phyloP scores from a whole-genome alignment of 179 eudicot species.

The Nepenthes alata region DNA sequence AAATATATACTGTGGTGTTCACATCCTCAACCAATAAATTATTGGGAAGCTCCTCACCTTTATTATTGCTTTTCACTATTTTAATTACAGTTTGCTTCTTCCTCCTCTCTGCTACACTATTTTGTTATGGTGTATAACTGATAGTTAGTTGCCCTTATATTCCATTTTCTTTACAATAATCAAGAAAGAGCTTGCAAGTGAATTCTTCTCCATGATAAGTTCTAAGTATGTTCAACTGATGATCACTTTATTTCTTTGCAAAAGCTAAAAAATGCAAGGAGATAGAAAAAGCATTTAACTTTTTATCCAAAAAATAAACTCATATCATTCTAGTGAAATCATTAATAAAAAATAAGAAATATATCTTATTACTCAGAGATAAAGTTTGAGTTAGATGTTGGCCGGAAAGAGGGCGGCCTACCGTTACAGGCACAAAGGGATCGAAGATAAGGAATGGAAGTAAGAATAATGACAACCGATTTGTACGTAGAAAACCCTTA shows the following conservation, averaged over 20 bases:
- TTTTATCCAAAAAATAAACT: conserved; percentile 10
- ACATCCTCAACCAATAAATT: conserved; percentile 10
- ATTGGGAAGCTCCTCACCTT: neutral
- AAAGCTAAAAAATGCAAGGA: conserved; percentile 5
- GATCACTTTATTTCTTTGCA: conserved; percentile 13
- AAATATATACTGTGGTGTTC: neutral
- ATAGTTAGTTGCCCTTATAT: conserved; percentile 4
- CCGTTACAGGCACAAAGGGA: too few species aligned
- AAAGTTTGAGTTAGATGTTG: neutral
- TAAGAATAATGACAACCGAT: too few species aligned
- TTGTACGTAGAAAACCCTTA: too few species aligned
- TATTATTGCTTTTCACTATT: conserved; percentile 3
- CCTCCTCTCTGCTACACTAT: conserved; percentile 7
- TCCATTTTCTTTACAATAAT: conserved; percentile 8
- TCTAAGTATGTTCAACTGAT: neutral
- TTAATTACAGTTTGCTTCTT: conserved; percentile 8
- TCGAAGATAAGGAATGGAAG: too few species aligned
- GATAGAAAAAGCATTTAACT: conserved; percentile 3
- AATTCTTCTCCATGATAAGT: conserved; percentile 11
- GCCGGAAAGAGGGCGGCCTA: too few species aligned
- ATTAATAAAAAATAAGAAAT: conserved; percentile 9
- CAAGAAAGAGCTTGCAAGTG: neutral
- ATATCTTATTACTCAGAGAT: neutral
- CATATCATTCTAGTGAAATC: conserved; percentile 8
- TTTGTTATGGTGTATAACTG: conserved; percentile 13